phyloP scores from a whole-genome alignment of 169 alveolate species.

The Babesia caballi region DNA sequence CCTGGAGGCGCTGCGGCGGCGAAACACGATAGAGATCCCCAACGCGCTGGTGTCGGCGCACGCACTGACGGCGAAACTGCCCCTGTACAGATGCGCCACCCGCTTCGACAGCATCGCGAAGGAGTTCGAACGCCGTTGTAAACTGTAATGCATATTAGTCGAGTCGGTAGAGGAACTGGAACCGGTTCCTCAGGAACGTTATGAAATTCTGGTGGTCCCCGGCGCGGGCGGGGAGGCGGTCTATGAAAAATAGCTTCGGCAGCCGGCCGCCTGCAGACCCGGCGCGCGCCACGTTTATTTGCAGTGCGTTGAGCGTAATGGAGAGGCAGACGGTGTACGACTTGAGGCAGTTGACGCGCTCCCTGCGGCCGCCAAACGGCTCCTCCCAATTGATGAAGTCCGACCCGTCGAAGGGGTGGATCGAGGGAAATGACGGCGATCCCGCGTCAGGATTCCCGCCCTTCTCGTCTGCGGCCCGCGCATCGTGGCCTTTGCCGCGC shows the following conservation, averaged over 20 bases:
- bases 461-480: too few species aligned
- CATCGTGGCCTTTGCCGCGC: background rate
- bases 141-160: background rate
- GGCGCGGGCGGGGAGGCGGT: slow-evolving; percentile 14
- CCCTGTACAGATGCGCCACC: slow-evolving; percentile 52
- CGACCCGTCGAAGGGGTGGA: slow-evolving; percentile 37
- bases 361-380: background rate
- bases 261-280: background rate
- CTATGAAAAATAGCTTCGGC: slow-evolving; percentile 38
- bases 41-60: slow-evolving; percentile 46
- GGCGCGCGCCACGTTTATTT: background rate
- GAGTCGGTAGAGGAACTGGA: slow-evolving; percentile 20
- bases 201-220: slow-evolving; percentile 16
- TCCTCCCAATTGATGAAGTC: slow-evolving; percentile 3
- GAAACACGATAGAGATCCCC: background rate
- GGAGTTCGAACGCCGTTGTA: background rate
- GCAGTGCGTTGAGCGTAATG: slow-evolving; percentile 25
- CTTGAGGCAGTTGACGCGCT: background rate
- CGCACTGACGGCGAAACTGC: slow-evolving; percentile 45
- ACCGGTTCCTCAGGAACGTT: slow-evolving; percentile 31
- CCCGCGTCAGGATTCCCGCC: too few species aligned
- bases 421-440: too few species aligned
- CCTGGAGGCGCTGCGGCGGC: background rate
- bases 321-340: slow-evolving; percentile 13
- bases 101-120: slow-evolving; percentile 9